These are phyloP conservation scores for Pistacia vera DNA, from an alignment of 345 rosid genomes.

Conservation along the genomic window DNA sequence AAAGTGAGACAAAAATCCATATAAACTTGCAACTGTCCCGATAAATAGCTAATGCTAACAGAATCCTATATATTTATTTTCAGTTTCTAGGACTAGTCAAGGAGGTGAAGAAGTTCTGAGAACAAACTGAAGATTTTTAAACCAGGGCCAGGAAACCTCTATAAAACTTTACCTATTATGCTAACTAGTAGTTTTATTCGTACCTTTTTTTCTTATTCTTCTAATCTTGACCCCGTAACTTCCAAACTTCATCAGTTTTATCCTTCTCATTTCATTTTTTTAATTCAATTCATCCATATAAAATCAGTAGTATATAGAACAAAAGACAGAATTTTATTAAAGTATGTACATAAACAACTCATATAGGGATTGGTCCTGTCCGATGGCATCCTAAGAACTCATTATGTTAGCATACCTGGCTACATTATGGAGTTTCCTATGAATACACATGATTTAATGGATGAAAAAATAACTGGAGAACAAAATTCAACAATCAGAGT, in stretches of 20 bases:
- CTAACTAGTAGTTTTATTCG: not conserved
- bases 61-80: no score
- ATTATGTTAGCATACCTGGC: not conserved
- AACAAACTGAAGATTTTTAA: not conserved
- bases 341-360: slow-evolving; percentile 4
- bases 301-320: not conserved
- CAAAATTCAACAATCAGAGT: slow-evolving; percentile 46
- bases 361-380: not conserved
- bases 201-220: not conserved
- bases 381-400: not conserved
- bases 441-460: not conserved
- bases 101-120: not conserved
- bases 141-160: not conserved
- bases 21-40: not conserved
- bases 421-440: not conserved
- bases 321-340: not conserved
- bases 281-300: not conserved
- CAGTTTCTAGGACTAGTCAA: not conserved
- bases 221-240: not conserved
- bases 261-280: not conserved
- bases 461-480: not conserved
- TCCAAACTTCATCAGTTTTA: slow-evolving; percentile 6
- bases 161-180: not conserved
- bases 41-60: no score
- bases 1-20: not conserved